Base-by-base conservation (phyloP, 2,329 filamentous ascomycete genomes). In the Stagonosporopsis chrysanthemi region DNA sequence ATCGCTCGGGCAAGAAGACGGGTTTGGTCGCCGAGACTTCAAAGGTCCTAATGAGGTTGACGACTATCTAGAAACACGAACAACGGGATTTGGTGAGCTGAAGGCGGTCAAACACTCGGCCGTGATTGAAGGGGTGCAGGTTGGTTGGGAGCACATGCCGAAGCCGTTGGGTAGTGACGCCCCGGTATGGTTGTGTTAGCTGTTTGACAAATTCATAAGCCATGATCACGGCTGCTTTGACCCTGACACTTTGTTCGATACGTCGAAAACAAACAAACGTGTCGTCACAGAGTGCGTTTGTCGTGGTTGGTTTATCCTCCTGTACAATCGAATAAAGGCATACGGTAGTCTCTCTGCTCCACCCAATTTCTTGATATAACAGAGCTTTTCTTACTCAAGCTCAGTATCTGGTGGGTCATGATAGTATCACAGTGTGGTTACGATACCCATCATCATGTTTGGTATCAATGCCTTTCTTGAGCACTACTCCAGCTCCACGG, bases 91-190 rank as follows among this genome's bases (percentile, higher is more conserved):
- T 64, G 84, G 83, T 0, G 65, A 67, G 12, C 72, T 85, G 72
- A 78, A 59, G 49, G 80, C 80, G 9, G 71, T 86, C 19, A 79
- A 64, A 42, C 83, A 86, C 66, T 77, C 81, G 17, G 83, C 81
- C 4, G 63, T 15, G 0, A 76, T 86, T 14, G 75, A 83, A 8
- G 82, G 80, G 0, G 65, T 79, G 6, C 61, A 76, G 5, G 68
- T 81, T 23, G 81, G 82, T 0, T 86, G 81, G 80, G 78, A 83
- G 39, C 57, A 75, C 4, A 84, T 84, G 82, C 82, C 82, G 2
- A 80, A 80, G 61, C 76, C 76, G 0, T 58, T 84, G 44, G 83
- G 83, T 0, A 79, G 76, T 29, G 82, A 83, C 58, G 63, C 76
- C 33, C 69, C 82, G 33, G 68, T 67, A 28, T 83, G 82, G 77